Evolutionary conservation across 1,139 yeast genomes (phyloP), one percentile per base, ranked within the genome.

Genomic region (Lodderomyces beijingensis): DNA sequence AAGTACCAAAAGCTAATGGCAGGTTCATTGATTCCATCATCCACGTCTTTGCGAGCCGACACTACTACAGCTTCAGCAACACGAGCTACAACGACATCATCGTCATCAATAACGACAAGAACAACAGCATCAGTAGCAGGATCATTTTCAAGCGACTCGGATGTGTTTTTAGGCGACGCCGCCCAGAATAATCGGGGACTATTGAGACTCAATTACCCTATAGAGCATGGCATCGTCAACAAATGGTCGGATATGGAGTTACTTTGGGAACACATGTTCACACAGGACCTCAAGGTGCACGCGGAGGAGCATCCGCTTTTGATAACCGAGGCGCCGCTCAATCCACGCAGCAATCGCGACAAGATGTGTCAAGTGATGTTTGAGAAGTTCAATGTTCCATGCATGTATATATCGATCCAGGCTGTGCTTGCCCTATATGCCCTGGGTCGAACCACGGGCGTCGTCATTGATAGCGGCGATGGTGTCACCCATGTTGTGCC

Each of bases 401-500:
- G 96, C 6, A 50, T 87, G n/a, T 86, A 86, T 51, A 62, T 87
- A 12, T 76, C 88, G 3, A 72, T 85, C 30, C 96, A 88, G 45
- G 93, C 95, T 0, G 89, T 88, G 10, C 62, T 89, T 34, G 75
- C 96, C 2, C 62, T 89, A 22, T 89, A 89, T 59, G 89, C 96
- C 0, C 74, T 86, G 3, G 97, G 97, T 0, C 64, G 88, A 44
- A 89, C 96, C 3, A 88, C 95, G 0, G 97, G 97, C 1, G 74
- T 86, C 25, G 95, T 87, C 8, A 55, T 89, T 10, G 96, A 89
- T 53, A 75, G 84, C 25, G 97, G 97, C 3, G 97, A 89, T 52
- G 96, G 96, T 3, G 95, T 87, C 16, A 75, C 84, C 28, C 91
- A 85, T 51, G 71, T 86, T 6, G 95, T 87, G 1, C 96, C 97